phyloP scores from a whole-genome alignment of 305 asterid genomes.

The Fraxinus baroniana region DNA sequence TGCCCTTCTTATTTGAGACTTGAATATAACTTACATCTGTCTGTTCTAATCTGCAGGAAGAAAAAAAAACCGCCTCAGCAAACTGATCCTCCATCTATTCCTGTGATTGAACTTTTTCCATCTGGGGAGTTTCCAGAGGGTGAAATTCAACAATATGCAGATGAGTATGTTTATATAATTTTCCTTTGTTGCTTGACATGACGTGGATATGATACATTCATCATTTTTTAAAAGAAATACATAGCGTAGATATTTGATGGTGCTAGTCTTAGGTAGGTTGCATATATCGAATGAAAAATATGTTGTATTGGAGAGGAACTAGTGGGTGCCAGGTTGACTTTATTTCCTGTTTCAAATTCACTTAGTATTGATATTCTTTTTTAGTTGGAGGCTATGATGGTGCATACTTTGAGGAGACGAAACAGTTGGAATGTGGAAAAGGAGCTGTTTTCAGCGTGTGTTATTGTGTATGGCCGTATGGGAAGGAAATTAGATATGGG shows the following conservation, averaged over 20 bases:
- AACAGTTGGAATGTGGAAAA: background rate
- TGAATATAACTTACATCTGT: constrained; percentile 11
- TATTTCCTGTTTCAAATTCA: background rate
- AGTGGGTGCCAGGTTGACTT: background rate
- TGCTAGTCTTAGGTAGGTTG: background rate
- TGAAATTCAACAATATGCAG: constrained; percentile 92
- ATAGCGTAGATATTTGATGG: background rate
- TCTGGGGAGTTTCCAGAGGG: constrained; percentile 98
- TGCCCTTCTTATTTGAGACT: background rate
- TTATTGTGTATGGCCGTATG: background rate
- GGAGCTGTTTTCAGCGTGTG: background rate
- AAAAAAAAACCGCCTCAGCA: constrained; percentile 72
- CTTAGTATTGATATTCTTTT: background rate
- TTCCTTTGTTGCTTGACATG: background rate
- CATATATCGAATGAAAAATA: background rate
- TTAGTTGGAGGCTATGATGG: background rate
- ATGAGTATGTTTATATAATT: constrained; percentile 62
- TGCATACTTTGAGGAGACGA: background rate
- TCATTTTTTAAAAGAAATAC: background rate
- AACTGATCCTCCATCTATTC: constrained; percentile 88
- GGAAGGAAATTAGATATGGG: background rate
- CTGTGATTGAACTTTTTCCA: constrained; percentile 73
- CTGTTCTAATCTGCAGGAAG: constrained; percentile 53
- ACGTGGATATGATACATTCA: background rate
- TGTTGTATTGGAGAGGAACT: background rate